phyloP scores from a whole-genome alignment of 176 grass and related monocot genomes.

The Alopecurus myosuroides region DNA sequence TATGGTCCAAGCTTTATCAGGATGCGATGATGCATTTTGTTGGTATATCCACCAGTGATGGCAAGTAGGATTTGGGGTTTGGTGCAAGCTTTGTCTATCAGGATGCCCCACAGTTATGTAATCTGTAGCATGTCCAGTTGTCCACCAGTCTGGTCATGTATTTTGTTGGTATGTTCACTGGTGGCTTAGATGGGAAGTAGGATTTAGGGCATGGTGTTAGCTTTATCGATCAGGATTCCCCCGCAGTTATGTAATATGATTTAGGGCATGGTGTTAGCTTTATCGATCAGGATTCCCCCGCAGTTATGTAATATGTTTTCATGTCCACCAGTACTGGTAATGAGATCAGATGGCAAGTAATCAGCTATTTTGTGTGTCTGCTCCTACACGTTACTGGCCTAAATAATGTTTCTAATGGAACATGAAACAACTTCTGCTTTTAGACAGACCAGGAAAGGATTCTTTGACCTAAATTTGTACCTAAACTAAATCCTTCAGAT shows the following conservation, averaged over 20 bases:
- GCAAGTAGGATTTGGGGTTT: not conserved
- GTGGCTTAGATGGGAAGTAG: not conserved
- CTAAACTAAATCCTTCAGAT: constrained; percentile 14
- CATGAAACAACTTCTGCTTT: not conserved
- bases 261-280: not conserved
- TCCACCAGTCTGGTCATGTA: not conserved
- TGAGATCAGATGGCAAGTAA: not conserved
- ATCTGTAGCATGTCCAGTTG: too few relatives aligned
- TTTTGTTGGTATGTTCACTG: not conserved
- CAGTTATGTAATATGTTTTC: not conserved
- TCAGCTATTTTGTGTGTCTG: not conserved
- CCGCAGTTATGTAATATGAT: not conserved
- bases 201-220: not conserved
- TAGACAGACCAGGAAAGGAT: not conserved
- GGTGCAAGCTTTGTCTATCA: constrained; percentile 20
- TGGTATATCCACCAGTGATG: not conserved
- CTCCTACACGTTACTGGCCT: not conserved
- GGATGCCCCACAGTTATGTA: not conserved
- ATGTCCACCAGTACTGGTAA: not conserved
- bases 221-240: not conserved
- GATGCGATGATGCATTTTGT: not conserved
- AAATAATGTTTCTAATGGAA: constrained; percentile 11
- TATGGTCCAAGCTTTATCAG: constrained; percentile 15
- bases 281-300: not conserved
- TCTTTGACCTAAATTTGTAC: constrained; percentile 12